Conservation (phyloP, 495 filamentous ascomycete species). For the Choiromyces venosus region DNA sequence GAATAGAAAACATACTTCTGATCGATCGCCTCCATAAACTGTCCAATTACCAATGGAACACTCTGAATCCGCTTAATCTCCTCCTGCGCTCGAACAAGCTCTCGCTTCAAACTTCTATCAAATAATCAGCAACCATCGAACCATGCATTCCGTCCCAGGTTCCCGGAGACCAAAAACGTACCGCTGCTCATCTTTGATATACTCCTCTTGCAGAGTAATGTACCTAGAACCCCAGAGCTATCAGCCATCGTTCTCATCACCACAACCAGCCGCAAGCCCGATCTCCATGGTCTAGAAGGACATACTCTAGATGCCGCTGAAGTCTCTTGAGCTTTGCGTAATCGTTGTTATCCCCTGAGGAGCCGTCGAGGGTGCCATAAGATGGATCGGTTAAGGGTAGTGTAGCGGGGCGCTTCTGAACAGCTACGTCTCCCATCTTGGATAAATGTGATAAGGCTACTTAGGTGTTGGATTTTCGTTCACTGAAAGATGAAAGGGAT, state of each 20-base stretch:
- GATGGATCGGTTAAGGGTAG: constrained; percentile 39
- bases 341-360: constrained; percentile 80
- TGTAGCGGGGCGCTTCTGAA: constrained; percentile 36
- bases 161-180: constrained; percentile 42
- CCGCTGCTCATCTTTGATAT: constrained; percentile 99
- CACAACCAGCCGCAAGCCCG: neutral
- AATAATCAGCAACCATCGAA: constrained; percentile 19
- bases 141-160: neutral
- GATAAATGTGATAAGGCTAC: neutral
- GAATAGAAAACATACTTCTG: constrained; percentile 66
- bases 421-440: constrained; percentile 39
- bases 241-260: constrained; percentile 9
- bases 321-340: constrained; percentile 93
- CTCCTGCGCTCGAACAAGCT: constrained; percentile 94
- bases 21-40: constrained; percentile 99
- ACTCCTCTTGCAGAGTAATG: constrained; percentile 97
- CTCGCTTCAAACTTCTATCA: constrained; percentile 83
- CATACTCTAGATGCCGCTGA: constrained; percentile 88
- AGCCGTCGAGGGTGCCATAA: constrained; percentile 77
- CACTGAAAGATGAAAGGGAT: neutral
- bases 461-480: neutral
- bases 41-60: constrained; percentile 93
- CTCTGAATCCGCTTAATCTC: constrained; percentile 99
- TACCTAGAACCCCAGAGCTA: constrained; percentile 53
- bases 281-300: constrained; percentile 2